phyloP scores from a whole-genome alignment of 148 eudicot genomes.

The Rhododendron ovatum region DNA sequence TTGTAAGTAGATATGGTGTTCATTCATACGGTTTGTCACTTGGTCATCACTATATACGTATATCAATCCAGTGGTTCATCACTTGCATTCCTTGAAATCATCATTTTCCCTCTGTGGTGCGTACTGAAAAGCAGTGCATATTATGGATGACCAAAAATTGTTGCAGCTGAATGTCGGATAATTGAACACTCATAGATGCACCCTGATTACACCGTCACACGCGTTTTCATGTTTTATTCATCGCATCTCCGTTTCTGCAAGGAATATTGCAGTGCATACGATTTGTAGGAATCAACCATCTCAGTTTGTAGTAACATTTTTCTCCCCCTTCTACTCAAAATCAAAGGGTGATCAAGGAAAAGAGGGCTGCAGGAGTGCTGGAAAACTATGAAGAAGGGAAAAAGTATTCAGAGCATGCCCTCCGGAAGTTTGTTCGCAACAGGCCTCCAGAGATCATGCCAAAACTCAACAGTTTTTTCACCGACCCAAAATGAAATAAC shows the following conservation, averaged over 20 bases:
- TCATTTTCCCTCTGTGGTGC: not conserved
- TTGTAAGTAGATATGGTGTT: not conserved
- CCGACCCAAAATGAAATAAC: slow-evolving; percentile 42
- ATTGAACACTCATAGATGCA: not conserved
- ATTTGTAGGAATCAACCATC: not conserved
- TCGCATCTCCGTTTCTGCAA: not conserved
- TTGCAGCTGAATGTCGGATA: not conserved
- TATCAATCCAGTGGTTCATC: not conserved
- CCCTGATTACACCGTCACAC: not conserved
- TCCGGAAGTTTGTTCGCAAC: slow-evolving; percentile 66
- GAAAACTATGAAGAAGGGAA: slow-evolving; percentile 72
- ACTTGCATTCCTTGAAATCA: not conserved
- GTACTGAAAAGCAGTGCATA: not conserved
- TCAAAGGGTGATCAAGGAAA: slow-evolving; percentile 71
- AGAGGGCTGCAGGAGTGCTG: slow-evolving; percentile 75
- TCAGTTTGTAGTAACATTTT: not conserved
- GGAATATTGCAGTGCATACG: not conserved
- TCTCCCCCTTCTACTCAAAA: not conserved
- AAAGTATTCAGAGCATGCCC: slow-evolving; percentile 53
- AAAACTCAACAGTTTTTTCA: slow-evolving; percentile 56
- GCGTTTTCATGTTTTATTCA: not conserved
- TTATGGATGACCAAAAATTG: not conserved
- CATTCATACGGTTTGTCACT: not conserved
- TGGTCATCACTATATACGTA: not conserved
- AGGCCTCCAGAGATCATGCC: slow-evolving; percentile 84